Base-by-base conservation (phyloP, 164 flowering plant genomes). In the Vitis riparia region DNA sequence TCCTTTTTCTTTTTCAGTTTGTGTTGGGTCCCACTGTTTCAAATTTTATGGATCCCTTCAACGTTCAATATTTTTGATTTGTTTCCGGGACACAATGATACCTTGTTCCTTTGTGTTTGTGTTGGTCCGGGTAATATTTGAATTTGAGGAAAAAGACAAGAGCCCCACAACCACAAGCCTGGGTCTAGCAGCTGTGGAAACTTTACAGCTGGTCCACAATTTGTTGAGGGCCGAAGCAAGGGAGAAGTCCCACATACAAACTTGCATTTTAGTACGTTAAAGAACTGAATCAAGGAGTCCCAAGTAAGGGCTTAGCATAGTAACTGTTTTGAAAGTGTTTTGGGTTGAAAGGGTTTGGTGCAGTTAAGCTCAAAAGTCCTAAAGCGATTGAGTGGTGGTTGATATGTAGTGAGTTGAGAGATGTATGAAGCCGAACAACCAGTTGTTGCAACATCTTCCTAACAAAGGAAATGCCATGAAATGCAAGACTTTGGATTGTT, bases 381-480 rank as follows among this genome's bases (percentile, higher is more conserved):
- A 37, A 37, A 37, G 44, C 7, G 44, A 37, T 37, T 19, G 55
- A 60, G 53, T 11, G 70, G 63, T 58, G 16, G 62, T 44, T 47
- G 49, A 44, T 17, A 10, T 68, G 62, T 58, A 55, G 70, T 47
- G 37, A n/a, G 14, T 29, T 37, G 44, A 29, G 23, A 63, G 75
- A 67, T 49, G 65, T 64, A 11, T 3, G 9, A 56, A 1, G 63
- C 15, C 69, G 68, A 77, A 65, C 80, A 32, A 69, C 76, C 80
- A 69, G 76, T 66, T 13, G 80, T 77, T 77, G 65, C 50, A 73
- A 62, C 68, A 69, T 73, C 69, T 60, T 48, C 65, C 27, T 16
- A 15, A 65, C 65, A 58, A 11, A 58, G n/a, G 8, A 53, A 55
- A 67, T 62, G 48, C n/a, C 44, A 37, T 37, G 44, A 8, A 3